phyloP scores from a whole-genome alignment of 768 basidiomycete genomes.

The Pleurotus pulmonarius region DNA sequence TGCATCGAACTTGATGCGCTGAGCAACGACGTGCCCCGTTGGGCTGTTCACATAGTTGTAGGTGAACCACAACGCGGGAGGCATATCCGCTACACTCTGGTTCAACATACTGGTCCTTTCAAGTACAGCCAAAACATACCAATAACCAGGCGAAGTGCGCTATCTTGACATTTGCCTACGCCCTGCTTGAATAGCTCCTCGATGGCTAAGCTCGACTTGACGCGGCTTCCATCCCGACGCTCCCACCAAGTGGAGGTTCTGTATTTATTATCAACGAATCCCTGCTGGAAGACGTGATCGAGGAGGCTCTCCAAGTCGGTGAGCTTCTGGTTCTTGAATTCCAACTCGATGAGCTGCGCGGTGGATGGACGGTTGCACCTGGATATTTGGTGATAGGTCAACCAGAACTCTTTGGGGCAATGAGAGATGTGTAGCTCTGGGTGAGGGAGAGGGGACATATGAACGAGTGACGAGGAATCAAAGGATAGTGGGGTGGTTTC shows the following conservation, averaged over 20 bases:
- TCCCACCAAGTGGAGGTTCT: slow-evolving; percentile 43
- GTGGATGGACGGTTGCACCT: slow-evolving; percentile 36
- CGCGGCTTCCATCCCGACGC: slow-evolving; percentile 30
- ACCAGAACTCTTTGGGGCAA: slow-evolving; percentile 38
- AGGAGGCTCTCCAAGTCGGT: slow-evolving; percentile 45
- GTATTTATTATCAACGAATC: slow-evolving; percentile 41
- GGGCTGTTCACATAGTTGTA: slow-evolving; percentile 35
- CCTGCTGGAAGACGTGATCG: slow-evolving; percentile 28
- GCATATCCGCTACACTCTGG: slow-evolving; percentile 32
- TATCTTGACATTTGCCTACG: slow-evolving; percentile 37
- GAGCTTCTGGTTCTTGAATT: slow-evolving; percentile 35
- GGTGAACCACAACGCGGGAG: slow-evolving; percentile 39
- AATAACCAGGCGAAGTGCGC: slow-evolving; percentile 41
- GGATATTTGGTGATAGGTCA: slow-evolving; percentile 45
- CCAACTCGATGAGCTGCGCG: slow-evolving; percentile 45
- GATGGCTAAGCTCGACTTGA: slow-evolving; percentile 30
- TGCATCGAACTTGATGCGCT: slow-evolving; percentile 37
- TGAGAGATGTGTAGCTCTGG: background rate
- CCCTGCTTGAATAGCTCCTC: slow-evolving; percentile 33
- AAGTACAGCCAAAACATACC: slow-evolving; percentile 24
- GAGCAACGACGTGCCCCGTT: slow-evolving; percentile 28
- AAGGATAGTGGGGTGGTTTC: background rate
- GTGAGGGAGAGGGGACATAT: background rate
- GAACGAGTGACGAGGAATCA: background rate
- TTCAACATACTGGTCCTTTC: background rate